Evolutionary conservation across 768 basidiomycete genomes (phyloP), one percentile per base, ranked within the genome.

Genomic region (Nidula microcarpa): DNA sequence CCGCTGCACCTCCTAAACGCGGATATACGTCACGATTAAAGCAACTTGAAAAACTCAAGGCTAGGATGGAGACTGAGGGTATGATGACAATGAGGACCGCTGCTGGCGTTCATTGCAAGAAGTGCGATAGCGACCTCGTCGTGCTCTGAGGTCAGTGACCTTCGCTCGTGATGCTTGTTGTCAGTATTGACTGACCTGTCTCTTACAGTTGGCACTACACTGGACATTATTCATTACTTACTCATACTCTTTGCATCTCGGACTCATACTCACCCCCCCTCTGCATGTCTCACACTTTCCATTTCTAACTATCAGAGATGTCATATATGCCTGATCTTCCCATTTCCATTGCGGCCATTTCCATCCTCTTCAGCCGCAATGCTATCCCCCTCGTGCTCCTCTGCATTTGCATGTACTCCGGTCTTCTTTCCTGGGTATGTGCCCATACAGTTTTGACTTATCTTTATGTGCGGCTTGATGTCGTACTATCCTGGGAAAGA

Each of bases 1-100:
- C 47, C 47, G 41, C 16, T 39, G 34, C 41, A 41, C 58, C 32
- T 47, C 13, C 16, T 49, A 64, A 64, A 53, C 60, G 69, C 55
- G 68, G 69, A 53, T 88, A 74, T 62, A 84, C 88, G 46, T 76
- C 84, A 30, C 85, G 79, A 63, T 78, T 85, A 60, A 78, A 73
- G 57, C 90, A 92, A 65, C 65, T 91, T 59, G 79, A 80, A 63
- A 83, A 79, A 68, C 68, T 91, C 60, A 76, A 74, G 64, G 61
- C 66, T 33, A 80, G 84, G 57, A 68, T 91, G 63, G 73, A 78
- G 59, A 65, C 59, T 44, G 74, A 78, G 57, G 67, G 69, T 54
- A 52, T 51, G 33, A 51, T 57, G 48, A 60, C 58, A 50, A 66
- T 64, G 60, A 64, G 57, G 55, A 64, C 56, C 53, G 59, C 58